Evolutionary conservation across 2,329 filamentous ascomycete species (phyloP).

Genomic region (Aspergillus ustus): DNA sequence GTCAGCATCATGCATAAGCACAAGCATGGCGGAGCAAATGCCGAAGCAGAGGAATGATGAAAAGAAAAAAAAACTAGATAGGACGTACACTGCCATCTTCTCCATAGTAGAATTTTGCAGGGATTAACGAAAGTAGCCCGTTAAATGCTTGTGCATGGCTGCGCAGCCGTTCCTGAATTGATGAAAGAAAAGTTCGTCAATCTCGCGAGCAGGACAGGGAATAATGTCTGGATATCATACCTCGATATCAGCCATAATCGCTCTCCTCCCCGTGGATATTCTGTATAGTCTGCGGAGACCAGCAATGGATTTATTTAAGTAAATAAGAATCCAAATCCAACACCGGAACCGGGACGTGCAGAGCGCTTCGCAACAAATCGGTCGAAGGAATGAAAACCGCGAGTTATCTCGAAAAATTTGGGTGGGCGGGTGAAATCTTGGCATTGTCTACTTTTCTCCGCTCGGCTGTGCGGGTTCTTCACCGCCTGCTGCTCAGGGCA

Average conservation of each 20-base stretch:
- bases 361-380: conserved; percentile 20
- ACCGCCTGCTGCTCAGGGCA: conserved; percentile 22
- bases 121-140: conserved; percentile 83
- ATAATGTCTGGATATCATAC: conserved; percentile 32
- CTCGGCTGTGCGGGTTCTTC: conserved; percentile 28
- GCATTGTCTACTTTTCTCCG: conserved; percentile 37
- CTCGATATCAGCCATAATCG: conserved; percentile 46
- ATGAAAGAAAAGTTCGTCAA: conserved; percentile 31
- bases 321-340: conserved; percentile 11
- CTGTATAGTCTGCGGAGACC: background rate
- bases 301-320: background rate
- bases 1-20: conserved; percentile 21
- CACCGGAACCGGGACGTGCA: conserved; percentile 19
- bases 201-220: conserved; percentile 19
- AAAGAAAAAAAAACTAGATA: conserved; percentile 19
- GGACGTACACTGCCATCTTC: conserved; percentile 78
- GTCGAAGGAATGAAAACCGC: conserved; percentile 27
- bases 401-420: conserved; percentile 42
- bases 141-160: conserved; percentile 76
- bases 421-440: conserved; percentile 45
- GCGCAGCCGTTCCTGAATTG: conserved; percentile 51
- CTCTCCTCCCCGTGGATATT: conserved; percentile 11
- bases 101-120: conserved; percentile 88
- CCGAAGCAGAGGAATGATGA: conserved; percentile 22
- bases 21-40: conserved; percentile 10